These are phyloP conservation scores for Zasmidium citrigriseum DNA, from an alignment of 2,329 filamentous ascomycete species.

Conservation along the genomic window DNA sequence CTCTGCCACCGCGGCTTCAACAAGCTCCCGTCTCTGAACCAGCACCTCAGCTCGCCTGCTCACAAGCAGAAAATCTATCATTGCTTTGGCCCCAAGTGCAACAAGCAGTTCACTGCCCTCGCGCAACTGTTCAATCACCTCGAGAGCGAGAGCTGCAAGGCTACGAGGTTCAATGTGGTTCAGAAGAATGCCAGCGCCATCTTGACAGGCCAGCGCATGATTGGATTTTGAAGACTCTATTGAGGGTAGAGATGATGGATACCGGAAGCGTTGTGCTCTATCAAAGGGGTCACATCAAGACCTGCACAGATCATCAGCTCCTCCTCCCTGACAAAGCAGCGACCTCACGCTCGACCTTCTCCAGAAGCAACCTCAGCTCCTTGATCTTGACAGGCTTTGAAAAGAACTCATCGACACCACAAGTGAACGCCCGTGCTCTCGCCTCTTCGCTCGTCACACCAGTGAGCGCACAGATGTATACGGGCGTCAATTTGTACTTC, in stretches of 20 bases:
- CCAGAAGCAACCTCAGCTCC: neutral
- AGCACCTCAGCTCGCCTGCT: slow-evolving; percentile 56
- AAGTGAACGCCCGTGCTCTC: no score
- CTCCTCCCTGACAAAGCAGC: no score
- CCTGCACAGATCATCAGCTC: no score
- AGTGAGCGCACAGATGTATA: no score
- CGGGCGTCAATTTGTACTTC: slow-evolving; percentile 10
- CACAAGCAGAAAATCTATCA: slow-evolving; percentile 53
- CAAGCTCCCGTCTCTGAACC: slow-evolving; percentile 42
- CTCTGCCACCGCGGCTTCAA: slow-evolving; percentile 53
- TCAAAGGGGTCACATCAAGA: no score
- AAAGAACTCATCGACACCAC: no score
- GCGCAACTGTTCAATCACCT: slow-evolving; percentile 48
- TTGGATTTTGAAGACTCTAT: slow-evolving; percentile 13
- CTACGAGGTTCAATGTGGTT: slow-evolving; percentile 44
- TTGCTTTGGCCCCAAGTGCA: slow-evolving; percentile 45
- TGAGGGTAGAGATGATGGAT: neutral
- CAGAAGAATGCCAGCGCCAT: slow-evolving; percentile 31
- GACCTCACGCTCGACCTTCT: neutral
- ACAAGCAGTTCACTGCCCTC: slow-evolving; percentile 40
- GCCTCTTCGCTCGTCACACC: no score
- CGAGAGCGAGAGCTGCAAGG: slow-evolving; percentile 47
- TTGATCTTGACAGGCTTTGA: no score
- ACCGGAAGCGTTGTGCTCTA: no score
- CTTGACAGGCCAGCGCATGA: slow-evolving; percentile 18